phyloP scores from a whole-genome alignment of 108 stramenopile species.

The Nannochloropsis gaditana region DNA sequence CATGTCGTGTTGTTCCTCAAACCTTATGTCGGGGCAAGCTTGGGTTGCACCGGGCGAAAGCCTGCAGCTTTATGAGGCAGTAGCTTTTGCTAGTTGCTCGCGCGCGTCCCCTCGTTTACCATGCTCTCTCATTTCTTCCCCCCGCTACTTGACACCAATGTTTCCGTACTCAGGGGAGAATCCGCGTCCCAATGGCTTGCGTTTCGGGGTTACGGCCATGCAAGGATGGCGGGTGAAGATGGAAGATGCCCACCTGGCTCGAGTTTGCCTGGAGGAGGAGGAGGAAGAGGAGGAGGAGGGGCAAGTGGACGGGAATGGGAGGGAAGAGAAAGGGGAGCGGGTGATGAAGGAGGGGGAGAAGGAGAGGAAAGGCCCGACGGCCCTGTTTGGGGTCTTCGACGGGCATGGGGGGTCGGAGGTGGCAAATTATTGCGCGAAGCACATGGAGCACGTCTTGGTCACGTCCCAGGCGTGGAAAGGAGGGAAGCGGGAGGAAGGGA shows the following conservation, averaged over 20 bases:
- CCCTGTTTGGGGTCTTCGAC: slow-evolving; percentile 46
- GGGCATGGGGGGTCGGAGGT: slow-evolving; percentile 46
- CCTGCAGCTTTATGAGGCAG: no score
- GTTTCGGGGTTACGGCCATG: slow-evolving; percentile 41
- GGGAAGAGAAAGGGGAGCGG: background rate
- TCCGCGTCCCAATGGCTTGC: slow-evolving; percentile 22
- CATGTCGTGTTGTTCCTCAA: no score
- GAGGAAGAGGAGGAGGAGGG: background rate
- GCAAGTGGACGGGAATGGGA: background rate
- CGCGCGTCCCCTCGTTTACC: no score
- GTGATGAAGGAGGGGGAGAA: background rate
- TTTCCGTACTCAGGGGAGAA: background rate
- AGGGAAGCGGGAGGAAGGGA: slow-evolving; percentile 13
- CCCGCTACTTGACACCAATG: background rate
- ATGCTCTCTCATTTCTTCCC: background rate
- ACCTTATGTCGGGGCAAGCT: no score
- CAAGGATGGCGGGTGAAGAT: slow-evolving; percentile 40
- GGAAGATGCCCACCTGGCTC: slow-evolving; percentile 43
- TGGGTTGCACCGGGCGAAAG: no score
- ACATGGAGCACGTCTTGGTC: slow-evolving; percentile 27
- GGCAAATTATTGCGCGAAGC: slow-evolving; percentile 46
- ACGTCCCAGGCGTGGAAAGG: slow-evolving; percentile 26
- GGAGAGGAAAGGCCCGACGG: background rate
- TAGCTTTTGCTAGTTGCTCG: no score
- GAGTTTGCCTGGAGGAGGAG: slow-evolving; percentile 25